Conservation (phyloP, 257 asterid species). For the Buddleja alternifolia region DNA sequence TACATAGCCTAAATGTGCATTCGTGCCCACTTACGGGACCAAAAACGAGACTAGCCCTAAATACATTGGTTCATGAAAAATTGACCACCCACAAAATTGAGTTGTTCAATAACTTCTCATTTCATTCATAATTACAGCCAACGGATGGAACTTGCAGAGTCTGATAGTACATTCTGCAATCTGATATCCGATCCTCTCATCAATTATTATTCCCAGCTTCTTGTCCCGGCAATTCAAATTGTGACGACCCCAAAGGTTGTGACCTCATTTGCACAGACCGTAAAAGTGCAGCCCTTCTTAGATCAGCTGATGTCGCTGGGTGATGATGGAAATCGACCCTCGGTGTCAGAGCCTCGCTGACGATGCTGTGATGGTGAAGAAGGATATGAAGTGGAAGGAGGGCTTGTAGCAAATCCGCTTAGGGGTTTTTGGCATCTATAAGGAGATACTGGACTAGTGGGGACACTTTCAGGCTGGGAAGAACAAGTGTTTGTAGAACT, state of each 20-base stretch:
- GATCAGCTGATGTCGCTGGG: conserved; percentile 96
- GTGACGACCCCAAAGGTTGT: conserved; percentile 60
- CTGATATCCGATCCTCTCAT: too few species aligned
- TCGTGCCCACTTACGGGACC: too few species aligned
- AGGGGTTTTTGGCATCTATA: conserved; percentile 63
- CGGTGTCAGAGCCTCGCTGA: conserved; percentile 87
- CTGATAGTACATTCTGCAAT: too few species aligned
- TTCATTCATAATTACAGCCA: too few species aligned
- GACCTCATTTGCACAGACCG: conserved; percentile 94
- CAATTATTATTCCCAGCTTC: conserved; percentile 43
- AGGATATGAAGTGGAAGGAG: conserved; percentile 30
- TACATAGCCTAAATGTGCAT: too few species aligned
- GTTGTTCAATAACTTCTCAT: too few species aligned
- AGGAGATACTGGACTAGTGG: conserved; percentile 94
- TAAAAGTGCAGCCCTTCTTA: conserved; percentile 85
- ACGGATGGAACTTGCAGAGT: too few species aligned
- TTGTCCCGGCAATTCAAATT: conserved; percentile 55
- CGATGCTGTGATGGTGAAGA: conserved; percentile 62
- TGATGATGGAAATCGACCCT: conserved; percentile 93
- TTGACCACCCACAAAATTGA: too few species aligned
- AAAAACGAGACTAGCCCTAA: too few species aligned
- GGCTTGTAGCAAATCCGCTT: too few species aligned
- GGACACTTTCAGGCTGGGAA: conserved; percentile 79
- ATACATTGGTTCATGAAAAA: too few species aligned
- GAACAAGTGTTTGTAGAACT: conserved; percentile 53